Evolutionary conservation across 2,329 filamentous ascomycete species (phyloP).

Genomic region (Fusarium begoniae): DNA sequence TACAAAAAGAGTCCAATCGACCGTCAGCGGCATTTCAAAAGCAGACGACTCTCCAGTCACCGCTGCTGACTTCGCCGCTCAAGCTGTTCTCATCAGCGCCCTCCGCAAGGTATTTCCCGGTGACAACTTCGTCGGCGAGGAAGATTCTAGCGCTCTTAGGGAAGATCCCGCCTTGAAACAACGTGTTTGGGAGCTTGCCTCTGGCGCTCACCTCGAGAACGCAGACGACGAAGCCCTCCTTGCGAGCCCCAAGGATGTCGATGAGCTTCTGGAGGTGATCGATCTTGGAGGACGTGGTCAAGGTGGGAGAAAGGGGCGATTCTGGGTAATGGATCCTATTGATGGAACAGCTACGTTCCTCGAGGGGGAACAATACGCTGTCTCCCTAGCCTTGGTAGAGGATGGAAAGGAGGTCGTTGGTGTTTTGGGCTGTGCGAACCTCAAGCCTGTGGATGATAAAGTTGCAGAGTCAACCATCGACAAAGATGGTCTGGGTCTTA

Average conservation of each 20-base stretch:
- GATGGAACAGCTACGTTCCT: constrained; percentile 72
- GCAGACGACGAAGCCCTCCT: constrained; percentile 38
- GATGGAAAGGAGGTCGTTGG: constrained; percentile 66
- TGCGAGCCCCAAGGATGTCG: constrained; percentile 53
- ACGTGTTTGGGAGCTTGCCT: constrained; percentile 66
- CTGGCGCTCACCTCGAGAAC: constrained; percentile 11
- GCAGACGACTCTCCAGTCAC: constrained; percentile 69
- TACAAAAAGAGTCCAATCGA: constrained; percentile 58
- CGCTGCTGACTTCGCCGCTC: constrained; percentile 70
- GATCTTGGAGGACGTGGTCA: constrained; percentile 62
- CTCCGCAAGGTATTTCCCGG: constrained; percentile 62
- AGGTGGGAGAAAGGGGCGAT: constrained; percentile 50
- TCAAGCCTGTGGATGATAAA: constrained; percentile 52
- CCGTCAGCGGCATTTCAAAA: constrained; percentile 63
- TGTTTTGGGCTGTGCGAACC: constrained; percentile 70
- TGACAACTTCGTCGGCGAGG: constrained; percentile 70
- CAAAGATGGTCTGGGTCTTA: constrained; percentile 46
- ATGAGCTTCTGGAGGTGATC: constrained; percentile 70
- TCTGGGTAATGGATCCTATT: constrained; percentile 72
- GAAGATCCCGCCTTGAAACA: constrained; percentile 56
- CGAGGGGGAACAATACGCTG: constrained; percentile 68
- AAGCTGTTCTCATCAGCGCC: constrained; percentile 68
- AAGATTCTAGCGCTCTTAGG: constrained; percentile 63
- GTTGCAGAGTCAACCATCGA: constrained; percentile 48
- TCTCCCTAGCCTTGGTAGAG: constrained; percentile 67